Evolutionary conservation across 1,139 yeast species (phyloP).

Genomic region (Blastobotrys proliferans): DNA sequence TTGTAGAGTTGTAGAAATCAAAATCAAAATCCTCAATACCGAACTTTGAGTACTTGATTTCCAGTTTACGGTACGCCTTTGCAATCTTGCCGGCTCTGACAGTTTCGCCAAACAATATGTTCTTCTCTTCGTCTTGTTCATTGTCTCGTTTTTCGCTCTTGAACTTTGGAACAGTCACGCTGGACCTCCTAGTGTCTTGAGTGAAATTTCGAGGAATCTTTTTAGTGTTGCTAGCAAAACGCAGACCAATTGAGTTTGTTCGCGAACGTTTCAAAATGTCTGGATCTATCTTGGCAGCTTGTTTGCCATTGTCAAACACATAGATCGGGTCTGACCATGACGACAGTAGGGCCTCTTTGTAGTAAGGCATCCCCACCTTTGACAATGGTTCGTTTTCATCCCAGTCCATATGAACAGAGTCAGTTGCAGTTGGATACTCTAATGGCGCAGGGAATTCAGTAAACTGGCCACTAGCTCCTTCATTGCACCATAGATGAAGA

Average conservation of each 20-base stretch:
- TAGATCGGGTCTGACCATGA: conserved; percentile 49
- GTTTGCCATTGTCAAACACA: conserved; percentile 34
- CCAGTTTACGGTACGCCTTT: conserved; percentile 68
- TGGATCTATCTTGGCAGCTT: conserved; percentile 30
- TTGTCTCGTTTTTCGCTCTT: conserved; percentile 58
- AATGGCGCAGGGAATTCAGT: conserved; percentile 47
- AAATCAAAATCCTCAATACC: conserved; percentile 96
- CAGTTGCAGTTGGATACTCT: conserved; percentile 46
- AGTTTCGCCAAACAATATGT: conserved; percentile 26
- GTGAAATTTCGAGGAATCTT: conserved; percentile 36
- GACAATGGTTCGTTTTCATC: conserved; percentile 50
- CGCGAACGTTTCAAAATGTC: conserved; percentile 28
- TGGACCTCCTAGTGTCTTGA: conserved; percentile 36
- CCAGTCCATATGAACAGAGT: conserved; percentile 35
- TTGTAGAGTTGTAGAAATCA: conserved; percentile 70
- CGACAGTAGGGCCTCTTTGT: conserved; percentile 70
- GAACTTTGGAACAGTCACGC: conserved; percentile 53
- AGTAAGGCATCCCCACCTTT: conserved; percentile 81
- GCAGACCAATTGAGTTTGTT: conserved; percentile 26
- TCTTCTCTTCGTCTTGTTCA: conserved; percentile 24
- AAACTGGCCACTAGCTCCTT: conserved; percentile 35
- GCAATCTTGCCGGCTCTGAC: conserved; percentile 44
- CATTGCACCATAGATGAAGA: conserved; percentile 64
- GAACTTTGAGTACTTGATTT: conserved; percentile 79
- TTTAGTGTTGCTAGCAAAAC: conserved; percentile 49